A percentile compares a stretch with the other conserved stretches of the same genome.
phyloP scores from a whole-genome alignment of 805 yeast species.

The Ascoidea asiatica region DNA sequence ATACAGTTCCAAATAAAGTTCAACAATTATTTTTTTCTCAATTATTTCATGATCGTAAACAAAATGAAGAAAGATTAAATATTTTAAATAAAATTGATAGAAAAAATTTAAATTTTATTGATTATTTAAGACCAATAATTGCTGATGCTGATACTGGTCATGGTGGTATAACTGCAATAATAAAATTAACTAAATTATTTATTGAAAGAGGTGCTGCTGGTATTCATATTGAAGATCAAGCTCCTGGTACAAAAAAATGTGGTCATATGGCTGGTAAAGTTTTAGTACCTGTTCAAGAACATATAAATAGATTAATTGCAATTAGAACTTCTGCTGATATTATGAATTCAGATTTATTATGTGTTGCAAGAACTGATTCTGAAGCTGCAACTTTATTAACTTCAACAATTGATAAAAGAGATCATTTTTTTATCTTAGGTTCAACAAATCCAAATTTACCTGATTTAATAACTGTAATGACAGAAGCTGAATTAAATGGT shows the following conservation, averaged over 20 bases:
- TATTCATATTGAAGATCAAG: conserved; percentile 97
- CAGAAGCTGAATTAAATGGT: conserved; percentile 70
- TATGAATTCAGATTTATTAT: conserved; percentile 71
- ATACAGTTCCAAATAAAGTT: conserved; percentile 96
- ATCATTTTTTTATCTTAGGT: conserved; percentile 86
- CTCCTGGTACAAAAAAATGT: conserved; percentile 97
- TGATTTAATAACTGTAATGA: conserved; percentile 65
- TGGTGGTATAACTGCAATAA: conserved; percentile 95
- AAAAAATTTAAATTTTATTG: conserved; percentile 58
- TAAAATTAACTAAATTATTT: conserved; percentile 89
- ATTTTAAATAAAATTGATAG: conserved; percentile 49
- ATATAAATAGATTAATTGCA: conserved; percentile 85
- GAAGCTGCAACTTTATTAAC: conserved; percentile 95
- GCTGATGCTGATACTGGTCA: conserved; percentile 99
- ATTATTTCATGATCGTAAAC: conserved; percentile 93
- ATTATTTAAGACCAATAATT: conserved; percentile 85
- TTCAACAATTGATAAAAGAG: conserved; percentile 87
- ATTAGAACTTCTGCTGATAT: conserved; percentile 93
- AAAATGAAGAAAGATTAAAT: conserved; percentile 66
- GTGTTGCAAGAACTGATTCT: conserved; percentile 93
- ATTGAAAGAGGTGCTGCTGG: conserved; percentile 99
- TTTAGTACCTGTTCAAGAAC: conserved; percentile 94
- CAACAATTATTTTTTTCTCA: conserved; percentile 96
- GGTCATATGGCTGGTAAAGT: conserved; percentile 99
- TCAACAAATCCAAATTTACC: conserved; percentile 74